Percentiles rank a stretch among this genome's conserved stretches.
These are phyloP conservation scores for Cutaneotrichosporon cavernicola DNA, from an alignment of 1,284 basidiomycete genomes.

Conservation along the genomic window DNA sequence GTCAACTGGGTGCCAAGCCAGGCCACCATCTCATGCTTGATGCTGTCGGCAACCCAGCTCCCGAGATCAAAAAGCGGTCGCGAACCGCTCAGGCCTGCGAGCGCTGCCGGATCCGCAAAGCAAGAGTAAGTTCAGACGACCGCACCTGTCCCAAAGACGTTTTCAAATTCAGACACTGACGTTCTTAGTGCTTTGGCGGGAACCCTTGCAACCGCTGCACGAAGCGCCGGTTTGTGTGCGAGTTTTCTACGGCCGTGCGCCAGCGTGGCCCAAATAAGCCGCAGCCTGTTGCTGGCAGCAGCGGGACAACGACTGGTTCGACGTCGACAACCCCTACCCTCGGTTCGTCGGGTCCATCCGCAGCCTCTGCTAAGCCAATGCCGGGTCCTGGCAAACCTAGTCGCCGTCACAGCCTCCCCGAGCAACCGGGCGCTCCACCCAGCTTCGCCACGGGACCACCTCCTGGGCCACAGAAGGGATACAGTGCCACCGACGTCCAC, in stretches of 20 bases:
- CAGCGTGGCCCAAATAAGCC: constrained; percentile 28
- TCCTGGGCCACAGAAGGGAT: constrained; percentile 18
- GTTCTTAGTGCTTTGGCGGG: constrained; percentile 26
- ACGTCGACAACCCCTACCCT: constrained; percentile 5
- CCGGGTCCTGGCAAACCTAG: constrained; percentile 7
- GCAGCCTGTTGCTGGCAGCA: constrained; percentile 10
- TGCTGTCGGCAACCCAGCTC: constrained; percentile 24
- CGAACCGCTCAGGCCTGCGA: constrained; percentile 35
- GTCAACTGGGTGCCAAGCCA: constrained; percentile 20
- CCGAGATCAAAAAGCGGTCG: constrained; percentile 32
- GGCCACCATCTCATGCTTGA: constrained; percentile 21
- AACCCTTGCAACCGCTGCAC: constrained; percentile 30
- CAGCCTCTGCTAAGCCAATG: not conserved
- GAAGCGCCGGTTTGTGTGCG: constrained; percentile 28
- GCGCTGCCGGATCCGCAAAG: constrained; percentile 33
- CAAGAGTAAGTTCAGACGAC: constrained; percentile 28
- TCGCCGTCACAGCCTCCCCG: constrained; percentile 26
- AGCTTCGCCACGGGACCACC: constrained; percentile 11
- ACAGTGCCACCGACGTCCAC: constrained; percentile 20
- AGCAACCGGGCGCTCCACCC: constrained; percentile 9
- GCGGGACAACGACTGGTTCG: not conserved
- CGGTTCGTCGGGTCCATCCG: not conserved
- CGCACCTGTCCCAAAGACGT: too few relatives aligned
- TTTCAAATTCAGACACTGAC: constrained; percentile 11
- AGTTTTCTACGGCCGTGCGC: constrained; percentile 28